These are phyloP conservation scores for Pleurotus tuoliensis DNA, from an alignment of 768 basidiomycete species.

Conservation along the genomic window DNA sequence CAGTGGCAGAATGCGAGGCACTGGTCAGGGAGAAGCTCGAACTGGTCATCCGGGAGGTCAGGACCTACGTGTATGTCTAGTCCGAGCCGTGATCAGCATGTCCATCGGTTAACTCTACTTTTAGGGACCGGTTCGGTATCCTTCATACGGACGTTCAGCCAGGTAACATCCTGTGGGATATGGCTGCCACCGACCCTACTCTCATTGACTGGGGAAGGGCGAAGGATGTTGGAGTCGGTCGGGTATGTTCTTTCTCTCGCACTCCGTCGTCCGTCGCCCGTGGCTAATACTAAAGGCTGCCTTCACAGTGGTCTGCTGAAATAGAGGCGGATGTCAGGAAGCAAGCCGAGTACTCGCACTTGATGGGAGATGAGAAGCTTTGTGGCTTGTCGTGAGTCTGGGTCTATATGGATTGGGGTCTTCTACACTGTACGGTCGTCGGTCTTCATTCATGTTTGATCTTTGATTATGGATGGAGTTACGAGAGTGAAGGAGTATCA, in stretches of 20 bases:
- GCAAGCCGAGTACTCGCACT: background rate
- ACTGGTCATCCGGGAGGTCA: background rate
- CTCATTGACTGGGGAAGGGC: constrained; percentile 1
- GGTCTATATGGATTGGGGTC: too few relatives aligned
- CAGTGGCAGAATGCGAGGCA: background rate
- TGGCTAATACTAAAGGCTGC: background rate
- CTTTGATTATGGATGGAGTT: too few relatives aligned
- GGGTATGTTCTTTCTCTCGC: background rate
- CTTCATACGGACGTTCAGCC: background rate
- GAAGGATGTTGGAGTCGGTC: background rate
- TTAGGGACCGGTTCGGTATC: background rate
- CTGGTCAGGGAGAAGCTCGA: background rate
- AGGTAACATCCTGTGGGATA: background rate
- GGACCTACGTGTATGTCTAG: background rate
- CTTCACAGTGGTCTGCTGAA: background rate
- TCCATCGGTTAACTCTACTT: background rate
- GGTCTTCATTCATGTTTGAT: too few relatives aligned
- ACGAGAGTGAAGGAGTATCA: too few relatives aligned
- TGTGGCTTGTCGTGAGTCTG: background rate
- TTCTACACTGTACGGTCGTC: too few relatives aligned
- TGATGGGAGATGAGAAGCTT: background rate
- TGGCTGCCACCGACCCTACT: background rate
- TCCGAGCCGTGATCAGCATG: background rate
- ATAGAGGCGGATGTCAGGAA: background rate
- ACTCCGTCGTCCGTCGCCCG: too few relatives aligned